A percentile compares a stretch with the other conserved stretches of the same genome.
Evolutionary conservation across 106 monocot genomes (phyloP).

Genomic region (Acanthochlamys bracteata): DNA sequence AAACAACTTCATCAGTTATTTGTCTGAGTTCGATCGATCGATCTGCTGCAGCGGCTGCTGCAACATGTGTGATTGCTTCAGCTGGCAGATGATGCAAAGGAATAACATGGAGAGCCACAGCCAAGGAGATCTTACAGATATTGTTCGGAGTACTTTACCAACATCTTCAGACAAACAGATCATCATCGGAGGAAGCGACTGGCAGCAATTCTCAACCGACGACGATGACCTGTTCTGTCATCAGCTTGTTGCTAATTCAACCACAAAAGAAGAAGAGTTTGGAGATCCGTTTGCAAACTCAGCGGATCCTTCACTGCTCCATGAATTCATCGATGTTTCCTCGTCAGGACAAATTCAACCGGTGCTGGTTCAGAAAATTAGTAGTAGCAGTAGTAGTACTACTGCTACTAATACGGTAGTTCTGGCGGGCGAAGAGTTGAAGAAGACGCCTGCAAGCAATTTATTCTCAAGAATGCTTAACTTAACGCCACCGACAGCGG

Average conservation of each 20-base stretch:
- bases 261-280: conserved; percentile 5
- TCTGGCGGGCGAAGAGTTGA: background rate
- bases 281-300: conserved; percentile 21
- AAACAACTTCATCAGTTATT: too few species aligned
- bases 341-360: too few species aligned
- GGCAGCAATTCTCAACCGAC: conserved; percentile 16
- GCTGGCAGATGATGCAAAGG: conserved; percentile 37
- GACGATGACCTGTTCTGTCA: background rate
- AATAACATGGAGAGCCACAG: background rate
- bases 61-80: conserved; percentile 29
- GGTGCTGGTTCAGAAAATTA: too few species aligned
- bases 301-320: conserved; percentile 14
- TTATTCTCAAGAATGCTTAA: conserved; percentile 29
- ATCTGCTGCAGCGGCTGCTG: too few species aligned
- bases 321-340: background rate
- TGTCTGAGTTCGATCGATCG: too few species aligned
- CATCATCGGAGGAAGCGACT: conserved; percentile 12
- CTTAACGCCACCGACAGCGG: conserved; percentile 18
- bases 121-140: conserved; percentile 48
- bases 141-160: conserved; percentile 13
- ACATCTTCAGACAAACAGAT: background rate
- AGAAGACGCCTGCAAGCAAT: conserved; percentile 12
- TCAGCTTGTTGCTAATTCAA: background rate
- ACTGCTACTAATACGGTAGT: background rate
- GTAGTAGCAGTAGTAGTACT: background rate